phyloP scores from a whole-genome alignment of 2,329 filamentous ascomycete species.

The Trichoderma atrobrunneum region DNA sequence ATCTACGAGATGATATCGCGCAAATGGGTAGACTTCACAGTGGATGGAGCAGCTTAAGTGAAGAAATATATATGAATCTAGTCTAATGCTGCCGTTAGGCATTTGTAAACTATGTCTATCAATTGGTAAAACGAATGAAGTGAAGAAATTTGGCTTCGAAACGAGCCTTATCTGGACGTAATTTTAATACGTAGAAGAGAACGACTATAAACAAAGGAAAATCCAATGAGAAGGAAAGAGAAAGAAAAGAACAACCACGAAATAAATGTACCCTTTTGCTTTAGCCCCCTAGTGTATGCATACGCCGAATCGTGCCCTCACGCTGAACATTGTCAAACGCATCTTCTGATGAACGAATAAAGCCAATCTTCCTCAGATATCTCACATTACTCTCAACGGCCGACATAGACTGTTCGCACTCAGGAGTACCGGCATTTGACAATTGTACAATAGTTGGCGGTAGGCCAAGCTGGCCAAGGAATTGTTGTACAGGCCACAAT shows the following conservation, averaged over 20 bases:
- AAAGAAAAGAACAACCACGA: neutral
- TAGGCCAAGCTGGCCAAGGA: slow-evolving; percentile 22
- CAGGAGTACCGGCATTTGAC: neutral
- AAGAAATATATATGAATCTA: neutral
- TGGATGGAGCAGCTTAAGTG: neutral
- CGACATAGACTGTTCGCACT: neutral
- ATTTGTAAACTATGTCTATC: neutral
- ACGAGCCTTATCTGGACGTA: neutral
- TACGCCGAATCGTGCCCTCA: neutral
- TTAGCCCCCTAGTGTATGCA: neutral
- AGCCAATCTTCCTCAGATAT: slow-evolving; percentile 19
- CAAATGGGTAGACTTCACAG: neutral
- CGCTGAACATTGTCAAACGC: slow-evolving; percentile 6
- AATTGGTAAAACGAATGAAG: neutral
- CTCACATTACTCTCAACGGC: slow-evolving; percentile 20
- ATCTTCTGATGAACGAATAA: slow-evolving; percentile 38
- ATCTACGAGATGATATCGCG: neutral
- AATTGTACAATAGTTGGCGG: neutral
- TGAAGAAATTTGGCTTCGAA: neutral
- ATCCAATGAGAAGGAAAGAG: neutral
- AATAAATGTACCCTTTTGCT: neutral
- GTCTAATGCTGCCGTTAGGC: neutral
- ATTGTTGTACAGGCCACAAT: slow-evolving; percentile 28
- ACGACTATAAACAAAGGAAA: neutral
- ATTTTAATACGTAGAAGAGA: neutral